phyloP scores from a whole-genome alignment of 306 rosid genomes.

The Castanospermum australe region DNA sequence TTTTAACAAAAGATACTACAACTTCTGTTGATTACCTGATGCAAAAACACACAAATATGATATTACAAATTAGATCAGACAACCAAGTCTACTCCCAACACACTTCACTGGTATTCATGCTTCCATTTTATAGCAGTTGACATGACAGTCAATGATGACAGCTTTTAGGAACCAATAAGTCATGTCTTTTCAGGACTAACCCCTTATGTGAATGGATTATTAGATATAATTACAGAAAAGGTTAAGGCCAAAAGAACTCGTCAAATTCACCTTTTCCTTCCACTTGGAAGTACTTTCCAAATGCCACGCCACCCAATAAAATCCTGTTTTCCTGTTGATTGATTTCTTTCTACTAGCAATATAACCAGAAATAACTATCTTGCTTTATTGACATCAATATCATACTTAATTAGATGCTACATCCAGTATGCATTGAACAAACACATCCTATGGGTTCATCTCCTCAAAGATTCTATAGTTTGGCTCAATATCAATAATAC shows the following conservation, averaged over 20 bases:
- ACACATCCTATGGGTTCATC: neutral
- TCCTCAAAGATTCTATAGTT: no score
- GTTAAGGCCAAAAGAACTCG: neutral
- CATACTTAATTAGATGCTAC: constrained; percentile 20
- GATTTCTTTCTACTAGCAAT: constrained; percentile 1
- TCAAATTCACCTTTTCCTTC: neutral
- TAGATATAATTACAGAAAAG: neutral
- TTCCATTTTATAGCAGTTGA: neutral
- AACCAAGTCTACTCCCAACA: neutral
- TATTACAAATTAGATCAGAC: neutral
- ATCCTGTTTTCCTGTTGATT: neutral
- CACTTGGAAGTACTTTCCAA: neutral
- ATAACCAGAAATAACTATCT: neutral
- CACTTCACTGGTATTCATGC: neutral
- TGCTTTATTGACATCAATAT: neutral
- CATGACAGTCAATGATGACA: neutral
- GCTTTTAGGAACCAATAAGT: neutral
- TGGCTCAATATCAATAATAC: no score
- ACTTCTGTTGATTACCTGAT: neutral
- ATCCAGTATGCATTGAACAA: constrained; percentile 1
- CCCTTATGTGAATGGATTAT: neutral
- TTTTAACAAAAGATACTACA: neutral
- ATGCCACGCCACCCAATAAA: neutral
- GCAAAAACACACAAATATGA: neutral
- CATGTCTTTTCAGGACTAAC: neutral